Evolutionary conservation across 331 rosid species (phyloP).

Genomic region (Malus hybrid): DNA sequence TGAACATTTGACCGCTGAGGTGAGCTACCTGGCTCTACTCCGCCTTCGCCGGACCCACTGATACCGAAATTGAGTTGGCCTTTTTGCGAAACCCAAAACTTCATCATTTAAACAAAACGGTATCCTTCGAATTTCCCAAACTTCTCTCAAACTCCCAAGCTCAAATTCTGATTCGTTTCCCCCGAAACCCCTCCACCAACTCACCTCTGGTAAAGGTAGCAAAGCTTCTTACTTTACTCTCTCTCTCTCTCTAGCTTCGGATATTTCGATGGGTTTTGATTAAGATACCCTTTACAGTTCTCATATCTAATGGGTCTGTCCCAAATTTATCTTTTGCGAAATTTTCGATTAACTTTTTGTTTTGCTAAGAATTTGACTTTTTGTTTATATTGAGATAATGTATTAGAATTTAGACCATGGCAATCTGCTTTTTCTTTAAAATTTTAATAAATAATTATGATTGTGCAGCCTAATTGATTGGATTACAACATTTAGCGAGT

Average conservation of each 20-base stretch:
- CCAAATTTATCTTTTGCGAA: background rate
- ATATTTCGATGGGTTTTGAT: background rate
- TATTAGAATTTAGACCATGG: background rate
- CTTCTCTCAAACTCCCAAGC: background rate
- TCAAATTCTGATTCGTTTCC: background rate
- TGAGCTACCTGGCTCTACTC: background rate
- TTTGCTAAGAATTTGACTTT: background rate
- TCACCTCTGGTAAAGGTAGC: background rate
- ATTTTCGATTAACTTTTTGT: background rate
- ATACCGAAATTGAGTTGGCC: background rate
- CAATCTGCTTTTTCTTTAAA: background rate
- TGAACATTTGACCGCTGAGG: background rate
- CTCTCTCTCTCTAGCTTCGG: background rate
- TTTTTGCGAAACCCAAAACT: background rate
- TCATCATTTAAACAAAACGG: background rate
- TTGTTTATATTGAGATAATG: background rate
- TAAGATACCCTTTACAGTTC: background rate
- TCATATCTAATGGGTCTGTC: background rate
- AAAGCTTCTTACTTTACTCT: background rate
- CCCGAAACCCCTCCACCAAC: background rate
- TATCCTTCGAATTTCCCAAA: background rate
- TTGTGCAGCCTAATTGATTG: background rate
- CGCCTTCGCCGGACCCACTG: background rate
- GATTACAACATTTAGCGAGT: background rate
- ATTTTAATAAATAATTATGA: background rate